A percentile compares a stretch with the other conserved stretches of the same genome.
Conservation (phyloP, 768 basidiomycete species). For the Lactarius sanguifluus region DNA sequence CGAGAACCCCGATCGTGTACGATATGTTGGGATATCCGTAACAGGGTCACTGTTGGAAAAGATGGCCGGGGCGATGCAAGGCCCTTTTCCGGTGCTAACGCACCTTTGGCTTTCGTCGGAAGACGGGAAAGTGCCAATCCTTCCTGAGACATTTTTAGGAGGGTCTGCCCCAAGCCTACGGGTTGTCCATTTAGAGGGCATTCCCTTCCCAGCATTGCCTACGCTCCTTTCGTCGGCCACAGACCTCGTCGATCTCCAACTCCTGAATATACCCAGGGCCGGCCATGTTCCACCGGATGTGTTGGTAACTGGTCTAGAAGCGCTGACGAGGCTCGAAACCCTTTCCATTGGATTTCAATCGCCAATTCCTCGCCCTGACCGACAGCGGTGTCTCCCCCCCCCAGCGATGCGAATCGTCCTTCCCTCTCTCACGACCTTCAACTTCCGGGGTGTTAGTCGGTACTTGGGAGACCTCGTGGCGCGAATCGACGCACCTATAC, state of each 20-base stretch:
- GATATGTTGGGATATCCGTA: neutral
- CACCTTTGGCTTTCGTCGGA: neutral
- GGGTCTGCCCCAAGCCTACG: neutral
- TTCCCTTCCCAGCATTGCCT: constrained; percentile 3
- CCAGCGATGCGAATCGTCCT: neutral
- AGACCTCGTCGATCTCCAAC: neutral
- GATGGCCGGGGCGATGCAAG: neutral
- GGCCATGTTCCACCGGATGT: neutral
- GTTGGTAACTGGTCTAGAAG: neutral
- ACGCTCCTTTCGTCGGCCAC: neutral
- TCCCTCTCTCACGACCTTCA: constrained; percentile 1
- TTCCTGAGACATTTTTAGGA: constrained; percentile 1
- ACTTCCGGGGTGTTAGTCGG: neutral
- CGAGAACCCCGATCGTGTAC: neutral
- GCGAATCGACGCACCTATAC: neutral
- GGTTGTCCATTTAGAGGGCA: neutral
- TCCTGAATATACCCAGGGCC: neutral
- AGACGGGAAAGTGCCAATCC: neutral
- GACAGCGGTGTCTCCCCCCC: neutral
- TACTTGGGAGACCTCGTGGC: constrained; percentile 2
- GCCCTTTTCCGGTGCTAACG: constrained; percentile 4
- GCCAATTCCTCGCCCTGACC: neutral
- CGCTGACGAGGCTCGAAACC: neutral
- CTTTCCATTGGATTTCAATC: neutral
- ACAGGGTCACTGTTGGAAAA: neutral